These are phyloP conservation scores for Vitis hybrid DNA, from an alignment of 177 flowering plant genomes.

Conservation along the genomic window DNA sequence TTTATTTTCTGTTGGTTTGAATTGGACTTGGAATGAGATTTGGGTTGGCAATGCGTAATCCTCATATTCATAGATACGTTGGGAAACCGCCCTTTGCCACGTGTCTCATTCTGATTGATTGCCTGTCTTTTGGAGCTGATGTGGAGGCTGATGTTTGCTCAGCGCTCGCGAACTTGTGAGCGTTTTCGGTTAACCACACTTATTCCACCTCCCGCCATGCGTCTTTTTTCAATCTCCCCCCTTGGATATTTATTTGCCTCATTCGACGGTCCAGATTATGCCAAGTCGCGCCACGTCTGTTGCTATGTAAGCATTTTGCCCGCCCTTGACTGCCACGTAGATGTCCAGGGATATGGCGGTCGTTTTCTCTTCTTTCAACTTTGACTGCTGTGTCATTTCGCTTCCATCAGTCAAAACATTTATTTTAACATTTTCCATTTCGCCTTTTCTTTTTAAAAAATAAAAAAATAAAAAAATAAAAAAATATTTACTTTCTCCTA, in stretches of 20 bases:
- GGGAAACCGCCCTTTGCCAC: background rate
- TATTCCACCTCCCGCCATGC: constrained; percentile 16
- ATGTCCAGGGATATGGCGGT: no score
- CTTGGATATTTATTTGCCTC: constrained; percentile 5
- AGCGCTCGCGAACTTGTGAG: constrained; percentile 33
- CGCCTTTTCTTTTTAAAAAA: no score
- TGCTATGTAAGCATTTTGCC: background rate
- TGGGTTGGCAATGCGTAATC: no score
- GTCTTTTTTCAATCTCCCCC: background rate
- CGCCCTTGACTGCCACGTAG: no score
- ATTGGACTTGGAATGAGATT: no score
- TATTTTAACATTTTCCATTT: no score
- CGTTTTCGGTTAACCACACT: constrained; percentile 37
- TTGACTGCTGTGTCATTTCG: no score
- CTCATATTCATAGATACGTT: background rate
- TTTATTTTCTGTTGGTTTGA: no score
- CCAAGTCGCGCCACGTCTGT: background rate
- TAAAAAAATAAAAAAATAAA: no score
- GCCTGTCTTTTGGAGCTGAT: constrained; percentile 25
- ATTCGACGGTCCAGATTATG: background rate
- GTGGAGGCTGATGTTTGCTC: constrained; percentile 17
- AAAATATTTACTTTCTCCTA: no score
- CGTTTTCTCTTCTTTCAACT: no score
- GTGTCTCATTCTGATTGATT: constrained; percentile 1
- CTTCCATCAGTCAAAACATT: no score